Percentiles rank a stretch among this genome's conserved stretches.
Evolutionary conservation across 2,329 filamentous ascomycete genomes (phyloP).

Genomic region (Scorias spongiosa): DNA sequence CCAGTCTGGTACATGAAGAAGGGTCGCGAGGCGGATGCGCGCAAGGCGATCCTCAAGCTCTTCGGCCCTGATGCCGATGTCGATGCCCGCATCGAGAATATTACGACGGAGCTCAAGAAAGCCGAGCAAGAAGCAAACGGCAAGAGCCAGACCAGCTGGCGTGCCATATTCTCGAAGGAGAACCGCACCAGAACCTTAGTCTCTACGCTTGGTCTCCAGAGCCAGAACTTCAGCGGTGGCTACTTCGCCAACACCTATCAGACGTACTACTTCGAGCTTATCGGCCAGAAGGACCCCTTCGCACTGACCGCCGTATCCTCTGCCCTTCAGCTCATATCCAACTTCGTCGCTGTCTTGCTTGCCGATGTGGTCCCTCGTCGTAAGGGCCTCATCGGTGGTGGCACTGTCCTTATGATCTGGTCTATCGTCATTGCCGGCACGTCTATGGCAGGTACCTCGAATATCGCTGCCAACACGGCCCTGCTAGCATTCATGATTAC

Average conservation of each 20-base stretch:
- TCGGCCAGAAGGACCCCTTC: conserved; percentile 11
- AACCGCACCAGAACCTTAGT: conserved; percentile 12
- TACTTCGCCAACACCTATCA: conserved; percentile 11
- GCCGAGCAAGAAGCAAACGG: conserved; percentile 8
- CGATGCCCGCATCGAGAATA: conserved; percentile 7
- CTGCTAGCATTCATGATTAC: conserved; percentile 15
- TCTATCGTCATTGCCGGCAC: conserved; percentile 10
- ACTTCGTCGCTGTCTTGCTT: conserved; percentile 9
- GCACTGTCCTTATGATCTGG: conserved; percentile 12
- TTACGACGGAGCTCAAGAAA: conserved; percentile 10
- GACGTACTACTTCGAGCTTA: conserved; percentile 13
- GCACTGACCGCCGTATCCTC: conserved; percentile 11
- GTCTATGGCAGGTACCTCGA: conserved; percentile 9
- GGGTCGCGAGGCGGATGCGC: conserved; percentile 46
- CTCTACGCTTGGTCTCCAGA: conserved; percentile 12
- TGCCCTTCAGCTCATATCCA: conserved; percentile 10
- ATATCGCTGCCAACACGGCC: conserved; percentile 9
- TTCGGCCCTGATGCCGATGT: conserved; percentile 9
- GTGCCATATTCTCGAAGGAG: conserved; percentile 12
- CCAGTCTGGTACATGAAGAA: conserved; percentile 71
- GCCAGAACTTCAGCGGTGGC: conserved; percentile 12
- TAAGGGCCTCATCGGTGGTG: conserved; percentile 11
- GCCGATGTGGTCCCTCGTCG: conserved; percentile 11
- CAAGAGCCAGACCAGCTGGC: conserved; percentile 14
- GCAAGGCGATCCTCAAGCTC: conserved; percentile 16